A percentile compares a stretch with the other conserved stretches of the same genome.
These are phyloP conservation scores for Cyclotella distinguenda DNA, from an alignment of 108 stramenopile species.

Conservation along the genomic window DNA sequence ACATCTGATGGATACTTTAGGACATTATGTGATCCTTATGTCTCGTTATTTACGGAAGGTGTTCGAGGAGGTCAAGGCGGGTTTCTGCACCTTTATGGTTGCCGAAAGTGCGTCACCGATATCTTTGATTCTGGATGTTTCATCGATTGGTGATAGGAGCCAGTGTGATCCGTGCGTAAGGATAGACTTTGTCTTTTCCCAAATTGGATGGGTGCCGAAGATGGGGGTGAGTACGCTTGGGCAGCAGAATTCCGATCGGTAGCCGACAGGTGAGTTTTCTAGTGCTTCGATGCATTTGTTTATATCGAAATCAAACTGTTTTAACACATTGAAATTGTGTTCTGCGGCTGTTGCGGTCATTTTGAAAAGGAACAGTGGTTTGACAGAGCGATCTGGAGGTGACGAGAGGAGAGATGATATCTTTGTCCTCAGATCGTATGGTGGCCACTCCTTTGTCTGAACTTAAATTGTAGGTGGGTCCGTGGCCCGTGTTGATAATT, in stretches of 20 bases:
- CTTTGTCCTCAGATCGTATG: no score
- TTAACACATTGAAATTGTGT: no score
- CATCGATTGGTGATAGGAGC: neutral
- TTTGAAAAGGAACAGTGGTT: neutral
- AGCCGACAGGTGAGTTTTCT: neutral
- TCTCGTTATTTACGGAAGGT: no score
- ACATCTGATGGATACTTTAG: no score
- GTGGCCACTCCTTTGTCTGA: no score
- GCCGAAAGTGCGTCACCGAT: constrained; percentile 1
- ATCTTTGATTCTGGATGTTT: neutral
- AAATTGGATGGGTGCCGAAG: neutral
- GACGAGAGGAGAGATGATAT: neutral
- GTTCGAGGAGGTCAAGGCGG: neutral
- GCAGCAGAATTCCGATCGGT: neutral
- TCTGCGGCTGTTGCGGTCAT: neutral
- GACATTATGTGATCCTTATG: no score
- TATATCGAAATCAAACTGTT: neutral
- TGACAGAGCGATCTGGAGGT: neutral
- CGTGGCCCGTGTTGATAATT: no score
- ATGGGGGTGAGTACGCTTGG: neutral
- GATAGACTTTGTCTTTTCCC: neutral
- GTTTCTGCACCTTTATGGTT: constrained; percentile 11
- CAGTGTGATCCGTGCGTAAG: neutral
- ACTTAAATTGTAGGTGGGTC: no score
- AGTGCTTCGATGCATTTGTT: no score